Evolutionary conservation across 495 filamentous ascomycete genomes (phyloP), one percentile per base, ranked within the genome.

Genomic region (Talaromyces stipitatus): DNA sequence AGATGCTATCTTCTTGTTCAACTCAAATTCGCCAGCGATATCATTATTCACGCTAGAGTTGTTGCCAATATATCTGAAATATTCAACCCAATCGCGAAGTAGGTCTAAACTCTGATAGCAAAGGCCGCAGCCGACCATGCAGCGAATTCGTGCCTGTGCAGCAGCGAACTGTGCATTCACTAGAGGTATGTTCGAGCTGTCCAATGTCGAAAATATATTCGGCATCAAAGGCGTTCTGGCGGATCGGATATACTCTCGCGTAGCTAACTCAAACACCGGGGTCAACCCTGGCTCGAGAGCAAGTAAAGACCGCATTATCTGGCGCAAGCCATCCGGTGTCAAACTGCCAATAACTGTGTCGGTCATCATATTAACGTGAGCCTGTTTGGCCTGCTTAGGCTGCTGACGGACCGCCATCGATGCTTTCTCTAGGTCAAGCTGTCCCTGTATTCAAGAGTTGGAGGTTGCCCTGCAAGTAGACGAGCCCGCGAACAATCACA

Each of bases 321-420:
- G 48, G 9, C 66, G 66, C 24, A 70, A 46, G n/a, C 57, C 66
- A 24, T 65, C 62, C 2, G 62, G 52, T 9, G 64, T 53, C 16
- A 70, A 30, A 54, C 64, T 70, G 18, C 59, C 66, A 47, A 70
- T 65, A 16, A 68, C 62, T 1, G 61, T 66, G 51, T 70, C 67
- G 16, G 62, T 66, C 67, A 68, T 68, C 67, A 70, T 66, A 20
- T 68, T 70, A 26, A 68, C 64, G 53, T 70, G 66, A 4, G 60
- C 62, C 43, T 59, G 58, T 60, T 68, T 64, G 51, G 50, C 9
- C n/a, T 23, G 29, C 16, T 43, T 22, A 30, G 11, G 12, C 10
- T 43, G 12, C 30, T 16, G 29, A 4, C 14, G 20, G 22, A 33
- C 50, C n/a, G 50, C 45, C 45, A 48, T 47, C n/a, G n/a, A n/a